A percentile compares a stretch with the other conserved stretches of the same genome.
These are phyloP conservation scores for Hawksworthiomyces lignivorus DNA, from an alignment of 2,329 filamentous ascomycete species.

Conservation along the genomic window DNA sequence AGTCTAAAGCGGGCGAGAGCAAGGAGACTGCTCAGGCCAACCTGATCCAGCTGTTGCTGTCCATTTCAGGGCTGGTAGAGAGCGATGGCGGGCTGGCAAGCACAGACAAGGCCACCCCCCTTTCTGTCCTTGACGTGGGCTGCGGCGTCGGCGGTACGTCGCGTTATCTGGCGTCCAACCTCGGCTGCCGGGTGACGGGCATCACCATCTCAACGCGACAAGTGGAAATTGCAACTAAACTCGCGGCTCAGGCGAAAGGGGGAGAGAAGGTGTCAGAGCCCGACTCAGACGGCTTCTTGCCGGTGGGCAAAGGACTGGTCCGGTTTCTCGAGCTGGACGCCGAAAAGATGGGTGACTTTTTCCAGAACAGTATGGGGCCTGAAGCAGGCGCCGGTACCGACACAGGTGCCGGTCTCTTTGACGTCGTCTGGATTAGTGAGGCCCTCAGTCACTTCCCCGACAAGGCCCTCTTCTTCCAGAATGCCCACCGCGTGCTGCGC, in stretches of 20 bases:
- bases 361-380: too few species aligned
- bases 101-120: constrained; percentile 9
- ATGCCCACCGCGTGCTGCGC: constrained; percentile 40
- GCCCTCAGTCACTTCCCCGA: constrained; percentile 53
- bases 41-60: constrained; percentile 47
- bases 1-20: constrained; percentile 37
- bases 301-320: constrained; percentile 38
- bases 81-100: constrained; percentile 12
- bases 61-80: constrained; percentile 32
- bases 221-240: constrained; percentile 48
- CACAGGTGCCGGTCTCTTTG: constrained; percentile 31
- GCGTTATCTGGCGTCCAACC: constrained; percentile 44
- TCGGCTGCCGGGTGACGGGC: constrained; percentile 47
- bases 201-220: constrained; percentile 54
- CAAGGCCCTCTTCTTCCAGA: constrained; percentile 50
- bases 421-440: constrained; percentile 55
- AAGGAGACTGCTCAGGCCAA: constrained; percentile 52
- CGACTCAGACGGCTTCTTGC: constrained; percentile 27
- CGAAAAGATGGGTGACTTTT: constrained; percentile 50
- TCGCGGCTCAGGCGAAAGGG: constrained; percentile 33
- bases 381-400: constrained; percentile 13
- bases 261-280: constrained; percentile 11
- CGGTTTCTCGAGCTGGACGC: constrained; percentile 52
- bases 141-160: constrained; percentile 55
- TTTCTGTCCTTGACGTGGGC: constrained; percentile 49